Evolutionary conservation across 1,139 yeast species (phyloP).

Genomic region (Diutina sp.): DNA sequence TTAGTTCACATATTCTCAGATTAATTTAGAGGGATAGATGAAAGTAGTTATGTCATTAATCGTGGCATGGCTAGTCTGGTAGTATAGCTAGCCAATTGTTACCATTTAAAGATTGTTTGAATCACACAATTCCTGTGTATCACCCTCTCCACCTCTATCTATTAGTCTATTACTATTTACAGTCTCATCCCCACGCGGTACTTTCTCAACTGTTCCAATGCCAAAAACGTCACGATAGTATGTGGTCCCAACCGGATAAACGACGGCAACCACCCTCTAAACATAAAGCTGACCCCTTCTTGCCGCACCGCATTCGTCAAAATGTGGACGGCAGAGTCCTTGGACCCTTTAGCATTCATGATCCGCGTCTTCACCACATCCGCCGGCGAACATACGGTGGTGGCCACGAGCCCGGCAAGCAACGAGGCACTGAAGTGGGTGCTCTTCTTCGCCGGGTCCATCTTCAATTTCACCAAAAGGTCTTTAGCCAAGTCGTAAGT

Average conservation of each 20-base stretch:
- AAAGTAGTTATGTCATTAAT: too few relatives aligned
- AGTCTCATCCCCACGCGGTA: slow-evolving; percentile 36
- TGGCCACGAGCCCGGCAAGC: slow-evolving; percentile 75
- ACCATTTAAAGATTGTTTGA: too few relatives aligned
- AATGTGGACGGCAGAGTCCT: slow-evolving; percentile 36
- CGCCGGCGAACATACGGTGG: slow-evolving; percentile 86
- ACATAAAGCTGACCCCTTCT: slow-evolving; percentile 72
- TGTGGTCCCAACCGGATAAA: slow-evolving; percentile 83
- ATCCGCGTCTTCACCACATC: slow-evolving; percentile 84
- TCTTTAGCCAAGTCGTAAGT: slow-evolving; percentile 71
- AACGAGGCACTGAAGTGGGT: slow-evolving; percentile 74
- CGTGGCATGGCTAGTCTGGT: too few relatives aligned
- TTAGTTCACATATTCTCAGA: too few relatives aligned
- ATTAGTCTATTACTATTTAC: not conserved
- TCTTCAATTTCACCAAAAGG: slow-evolving; percentile 36
- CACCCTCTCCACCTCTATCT: too few relatives aligned
- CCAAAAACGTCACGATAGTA: slow-evolving; percentile 75
- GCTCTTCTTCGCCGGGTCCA: slow-evolving; percentile 49
- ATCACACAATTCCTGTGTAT: too few relatives aligned
- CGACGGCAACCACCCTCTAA: slow-evolving; percentile 86
- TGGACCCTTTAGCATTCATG: slow-evolving; percentile 53
- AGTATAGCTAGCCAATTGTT: too few relatives aligned
- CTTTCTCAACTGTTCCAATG: slow-evolving; percentile 63
- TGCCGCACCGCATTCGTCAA: slow-evolving; percentile 42
- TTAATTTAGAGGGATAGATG: too few relatives aligned